phyloP scores from a whole-genome alignment of 208 protist species.

The Leishmania mexicana region DNA sequence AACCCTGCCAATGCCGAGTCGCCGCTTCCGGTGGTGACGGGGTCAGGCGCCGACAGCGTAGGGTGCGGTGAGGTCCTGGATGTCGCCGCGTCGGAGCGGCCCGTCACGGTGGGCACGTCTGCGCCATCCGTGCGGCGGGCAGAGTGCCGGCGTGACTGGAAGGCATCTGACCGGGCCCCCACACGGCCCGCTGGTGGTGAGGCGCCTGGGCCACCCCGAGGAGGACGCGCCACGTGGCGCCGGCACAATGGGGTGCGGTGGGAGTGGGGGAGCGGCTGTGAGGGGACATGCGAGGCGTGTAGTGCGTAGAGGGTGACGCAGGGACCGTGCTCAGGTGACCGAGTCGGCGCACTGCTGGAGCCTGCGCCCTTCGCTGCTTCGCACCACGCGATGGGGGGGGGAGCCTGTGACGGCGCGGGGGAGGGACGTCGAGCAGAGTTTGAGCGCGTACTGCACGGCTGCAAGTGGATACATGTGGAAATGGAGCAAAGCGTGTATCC shows the following conservation, averaged over 20 bases:
- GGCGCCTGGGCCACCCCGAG: background rate
- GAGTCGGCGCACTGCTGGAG: background rate
- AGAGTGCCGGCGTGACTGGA: background rate
- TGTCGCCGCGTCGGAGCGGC: background rate
- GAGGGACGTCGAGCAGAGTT: background rate
- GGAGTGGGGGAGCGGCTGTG: background rate
- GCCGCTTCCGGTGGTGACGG: background rate
- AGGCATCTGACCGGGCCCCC: background rate
- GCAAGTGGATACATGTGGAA: background rate
- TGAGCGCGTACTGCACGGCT: background rate
- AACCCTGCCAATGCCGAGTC: background rate
- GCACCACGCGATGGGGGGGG: background rate
- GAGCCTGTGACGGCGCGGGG: background rate
- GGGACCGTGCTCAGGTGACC: background rate
- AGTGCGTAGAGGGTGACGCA: background rate
- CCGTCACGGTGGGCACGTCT: background rate
- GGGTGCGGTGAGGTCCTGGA: background rate
- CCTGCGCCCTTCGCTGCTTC: background rate
- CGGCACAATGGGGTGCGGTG: background rate
- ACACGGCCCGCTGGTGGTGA: background rate
- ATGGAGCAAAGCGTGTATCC: background rate
- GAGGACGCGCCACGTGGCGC: background rate
- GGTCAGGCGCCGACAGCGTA: background rate
- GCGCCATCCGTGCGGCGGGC: background rate
- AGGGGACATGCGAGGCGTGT: background rate